Evolutionary conservation across 495 filamentous ascomycete species (phyloP).

Genomic region (Neohortaea acidophila): DNA sequence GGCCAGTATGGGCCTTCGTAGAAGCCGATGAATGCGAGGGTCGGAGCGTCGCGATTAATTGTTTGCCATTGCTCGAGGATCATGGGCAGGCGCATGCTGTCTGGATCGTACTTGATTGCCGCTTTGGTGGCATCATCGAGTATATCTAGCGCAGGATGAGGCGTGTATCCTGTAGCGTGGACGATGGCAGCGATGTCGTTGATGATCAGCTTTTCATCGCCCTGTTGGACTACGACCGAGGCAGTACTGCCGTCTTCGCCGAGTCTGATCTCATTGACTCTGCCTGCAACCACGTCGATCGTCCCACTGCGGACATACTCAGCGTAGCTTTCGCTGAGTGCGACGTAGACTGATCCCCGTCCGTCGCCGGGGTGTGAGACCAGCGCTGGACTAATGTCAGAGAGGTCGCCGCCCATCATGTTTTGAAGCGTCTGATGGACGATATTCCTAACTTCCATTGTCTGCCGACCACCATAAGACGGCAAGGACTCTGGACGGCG

Average conservation of each 20-base stretch:
- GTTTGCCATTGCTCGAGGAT: slow-evolving; percentile 53
- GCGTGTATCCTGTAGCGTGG: slow-evolving; percentile 62
- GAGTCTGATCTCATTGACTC: slow-evolving; percentile 5
- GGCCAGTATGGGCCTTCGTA: slow-evolving; percentile 81
- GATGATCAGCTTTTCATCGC: slow-evolving; percentile 30
- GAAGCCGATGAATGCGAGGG: slow-evolving; percentile 69
- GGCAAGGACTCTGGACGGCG: slow-evolving; percentile 31
- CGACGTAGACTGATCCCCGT: slow-evolving; percentile 43
- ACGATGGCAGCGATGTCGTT: slow-evolving; percentile 49
- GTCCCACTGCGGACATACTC: slow-evolving; percentile 53
- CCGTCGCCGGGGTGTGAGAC: slow-evolving; percentile 23
- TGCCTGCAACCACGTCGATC: slow-evolving; percentile 39
- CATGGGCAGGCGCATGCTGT: slow-evolving; percentile 46
- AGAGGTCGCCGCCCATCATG: slow-evolving; percentile 50
- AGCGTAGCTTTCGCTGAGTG: slow-evolving; percentile 53
- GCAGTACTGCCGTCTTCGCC: slow-evolving; percentile 26
- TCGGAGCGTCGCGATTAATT: slow-evolving; percentile 42
- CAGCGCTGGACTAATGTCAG: slow-evolving; percentile 31
- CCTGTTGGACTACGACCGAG: slow-evolving; percentile 5
- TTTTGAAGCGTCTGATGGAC: slow-evolving; percentile 10
- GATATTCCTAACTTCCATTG: slow-evolving; percentile 5
- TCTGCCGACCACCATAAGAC: slow-evolving; percentile 16
- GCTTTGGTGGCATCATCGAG: slow-evolving; percentile 38
- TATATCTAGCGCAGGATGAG: slow-evolving; percentile 43
- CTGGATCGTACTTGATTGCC: slow-evolving; percentile 38